A percentile compares a stretch with the other conserved stretches of the same genome.
phyloP scores from a whole-genome alignment of 2,329 filamentous ascomycete genomes.

The Magnaporthales sp. region DNA sequence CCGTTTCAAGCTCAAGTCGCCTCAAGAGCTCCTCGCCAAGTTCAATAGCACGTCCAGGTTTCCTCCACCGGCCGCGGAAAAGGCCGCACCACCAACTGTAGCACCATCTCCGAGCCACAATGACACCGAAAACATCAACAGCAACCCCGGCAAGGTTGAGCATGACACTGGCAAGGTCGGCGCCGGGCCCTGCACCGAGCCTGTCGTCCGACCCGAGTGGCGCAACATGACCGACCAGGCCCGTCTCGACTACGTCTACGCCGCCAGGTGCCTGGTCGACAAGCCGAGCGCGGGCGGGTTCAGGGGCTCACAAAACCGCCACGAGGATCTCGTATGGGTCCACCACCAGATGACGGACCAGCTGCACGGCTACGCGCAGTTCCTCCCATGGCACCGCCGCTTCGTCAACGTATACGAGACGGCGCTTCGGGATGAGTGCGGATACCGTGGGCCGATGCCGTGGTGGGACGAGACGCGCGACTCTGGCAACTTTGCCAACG shows the following conservation, averaged over 20 bases:
- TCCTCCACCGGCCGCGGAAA: not conserved
- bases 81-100: not conserved
- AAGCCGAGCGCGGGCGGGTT: not conserved
- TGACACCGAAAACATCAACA: not conserved
- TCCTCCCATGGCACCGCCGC: slow-evolving; percentile 31
- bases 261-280: slow-evolving; percentile 6
- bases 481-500: slow-evolving; percentile 20
- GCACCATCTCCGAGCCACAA: not conserved
- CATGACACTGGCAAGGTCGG: not conserved
- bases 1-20: not conserved
- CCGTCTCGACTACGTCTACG: slow-evolving; percentile 4
- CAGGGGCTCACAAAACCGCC: slow-evolving; percentile 6
- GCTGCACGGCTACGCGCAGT: slow-evolving; percentile 16
- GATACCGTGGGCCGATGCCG: slow-evolving; percentile 24
- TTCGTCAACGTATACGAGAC: slow-evolving; percentile 26
- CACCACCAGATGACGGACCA: slow-evolving; percentile 13
- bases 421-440: slow-evolving; percentile 28
- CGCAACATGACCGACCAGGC: slow-evolving; percentile 6
- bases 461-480: slow-evolving; percentile 32
- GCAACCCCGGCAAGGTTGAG: not conserved
- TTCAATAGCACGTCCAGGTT: not conserved
- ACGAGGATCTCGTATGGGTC: slow-evolving; percentile 7
- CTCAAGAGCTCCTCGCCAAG: not conserved
- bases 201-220: slow-evolving; percentile 4
- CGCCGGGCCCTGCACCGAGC: slow-evolving; percentile 1